Evolutionary conservation across 164 flowering plant species (phyloP).

Genomic region (Dillenia suffruticosa): DNA sequence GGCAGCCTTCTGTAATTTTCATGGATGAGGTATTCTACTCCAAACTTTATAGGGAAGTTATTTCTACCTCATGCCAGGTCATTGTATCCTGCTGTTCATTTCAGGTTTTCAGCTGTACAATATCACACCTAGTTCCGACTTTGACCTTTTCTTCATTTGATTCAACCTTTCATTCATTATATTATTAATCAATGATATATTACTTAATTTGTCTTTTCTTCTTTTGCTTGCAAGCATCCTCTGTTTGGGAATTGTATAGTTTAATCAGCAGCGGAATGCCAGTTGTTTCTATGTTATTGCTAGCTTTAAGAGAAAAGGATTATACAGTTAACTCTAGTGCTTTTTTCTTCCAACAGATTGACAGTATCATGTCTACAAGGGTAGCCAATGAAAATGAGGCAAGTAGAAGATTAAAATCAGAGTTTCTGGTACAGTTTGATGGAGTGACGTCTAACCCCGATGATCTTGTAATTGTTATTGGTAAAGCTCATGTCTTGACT

Average conservation of each 20-base stretch:
- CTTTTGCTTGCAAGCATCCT: background rate
- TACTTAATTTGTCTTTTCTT: background rate
- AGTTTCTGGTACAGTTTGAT: slow-evolving; percentile 95
- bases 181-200: too few species aligned
- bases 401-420: slow-evolving; percentile 96
- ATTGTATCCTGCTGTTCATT: too few species aligned
- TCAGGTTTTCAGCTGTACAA: too few species aligned
- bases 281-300: too few species aligned
- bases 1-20: slow-evolving; percentile 95
- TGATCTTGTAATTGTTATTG: slow-evolving; percentile 89
- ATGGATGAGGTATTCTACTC: slow-evolving; percentile 77
- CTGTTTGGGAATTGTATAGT: too few species aligned
- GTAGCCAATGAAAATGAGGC: slow-evolving; percentile 86
- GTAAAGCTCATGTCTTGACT: slow-evolving; percentile 31
- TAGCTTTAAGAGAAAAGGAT: too few species aligned
- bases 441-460: slow-evolving; percentile 86
- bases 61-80: background rate
- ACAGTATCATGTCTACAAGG: slow-evolving; percentile 94
- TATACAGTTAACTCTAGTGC: too few species aligned
- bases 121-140: background rate
- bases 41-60: too few species aligned
- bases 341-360: slow-evolving; percentile 50
- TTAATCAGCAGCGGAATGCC: too few species aligned
- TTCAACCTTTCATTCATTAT: too few species aligned
- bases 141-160: background rate